Evolutionary conservation across 768 basidiomycete species (phyloP), one percentile per base, ranked within the genome.

Genomic region (Agrocybe pediades): DNA sequence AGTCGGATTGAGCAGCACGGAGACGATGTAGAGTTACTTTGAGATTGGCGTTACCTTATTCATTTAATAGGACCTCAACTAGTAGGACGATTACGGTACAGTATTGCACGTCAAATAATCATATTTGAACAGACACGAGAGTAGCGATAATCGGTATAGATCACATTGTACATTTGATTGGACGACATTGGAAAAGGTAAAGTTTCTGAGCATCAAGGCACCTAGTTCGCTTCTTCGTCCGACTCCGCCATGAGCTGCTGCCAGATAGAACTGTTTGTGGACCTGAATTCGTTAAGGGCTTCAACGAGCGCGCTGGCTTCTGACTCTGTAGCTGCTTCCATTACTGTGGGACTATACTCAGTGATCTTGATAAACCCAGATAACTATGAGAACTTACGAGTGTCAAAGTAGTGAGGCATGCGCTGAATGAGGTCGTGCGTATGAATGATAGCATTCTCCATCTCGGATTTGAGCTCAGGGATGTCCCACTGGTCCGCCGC

Each of bases 401-500:
- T 41, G 23, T 48, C 21, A 29, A 44, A 49, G 16, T 33, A 15
- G 7, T 59, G 33, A 6, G 54, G 54, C 17, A 57, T 19, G 17
- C 52, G 55, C 25, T 51, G 48, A 13, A 60, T 51, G 36, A 60
- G 46, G 33, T 54, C 42, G 44, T 57, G 49, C 11, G 48, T 60
- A 25, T 54, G 41, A 21, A 59, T 47, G 21, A 60, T 51, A 13
- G 53, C 49, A 29, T 39, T 45, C 23, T 56, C 39, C 2, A 62
- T n/a, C 41, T 59, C 54, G 21, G 21, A 23, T 33, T 62, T 62
- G 26, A 62, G 27, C 13, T 54, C 55, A 13, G 24, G 23, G 48
- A 62, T 58, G n/a, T 51, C 49, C 60, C 60, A 62, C 24, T 47
- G 39, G 7, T 62, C 55, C 5, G 57, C 60, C 17, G 51, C 43